Conservation (phyloP, 345 rosid species). For the Heritiera fomes region DNA sequence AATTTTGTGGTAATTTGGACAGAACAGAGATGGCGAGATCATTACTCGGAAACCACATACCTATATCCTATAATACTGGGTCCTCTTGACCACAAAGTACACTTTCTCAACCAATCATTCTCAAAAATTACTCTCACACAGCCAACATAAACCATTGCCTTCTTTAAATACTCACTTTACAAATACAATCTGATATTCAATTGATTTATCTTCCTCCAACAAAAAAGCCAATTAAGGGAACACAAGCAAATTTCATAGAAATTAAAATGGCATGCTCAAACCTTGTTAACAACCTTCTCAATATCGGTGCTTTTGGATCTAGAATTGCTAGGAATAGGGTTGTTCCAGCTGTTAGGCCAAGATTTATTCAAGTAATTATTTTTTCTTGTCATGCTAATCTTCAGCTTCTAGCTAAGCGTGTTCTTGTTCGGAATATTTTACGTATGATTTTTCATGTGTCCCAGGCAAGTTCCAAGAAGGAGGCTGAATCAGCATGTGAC, state of each 20-base stretch:
- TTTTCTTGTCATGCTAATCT: neutral
- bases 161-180: slow-evolving; percentile 4
- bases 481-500: slow-evolving; percentile 14
- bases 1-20: neutral
- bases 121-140: slow-evolving; percentile 1
- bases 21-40: neutral
- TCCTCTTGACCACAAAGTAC: slow-evolving; percentile 11
- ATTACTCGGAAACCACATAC: neutral
- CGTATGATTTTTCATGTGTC: neutral
- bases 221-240: neutral
- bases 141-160: neutral
- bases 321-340: slow-evolving; percentile 13
- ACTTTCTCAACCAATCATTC: slow-evolving; percentile 7
- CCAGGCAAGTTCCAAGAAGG: slow-evolving; percentile 28
- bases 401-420: neutral
- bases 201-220: neutral
- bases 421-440: neutral
- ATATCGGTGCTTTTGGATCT: slow-evolving; percentile 3
- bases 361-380: slow-evolving; percentile 24
- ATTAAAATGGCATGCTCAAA: slow-evolving; percentile 22
- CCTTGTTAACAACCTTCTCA: neutral
- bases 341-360: neutral
- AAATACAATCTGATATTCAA: neutral
- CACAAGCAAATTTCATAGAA: neutral
- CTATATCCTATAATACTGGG: slow-evolving; percentile 20